phyloP scores from a whole-genome alignment of 768 basidiomycete species.

The Paxillus rubicundulus region DNA sequence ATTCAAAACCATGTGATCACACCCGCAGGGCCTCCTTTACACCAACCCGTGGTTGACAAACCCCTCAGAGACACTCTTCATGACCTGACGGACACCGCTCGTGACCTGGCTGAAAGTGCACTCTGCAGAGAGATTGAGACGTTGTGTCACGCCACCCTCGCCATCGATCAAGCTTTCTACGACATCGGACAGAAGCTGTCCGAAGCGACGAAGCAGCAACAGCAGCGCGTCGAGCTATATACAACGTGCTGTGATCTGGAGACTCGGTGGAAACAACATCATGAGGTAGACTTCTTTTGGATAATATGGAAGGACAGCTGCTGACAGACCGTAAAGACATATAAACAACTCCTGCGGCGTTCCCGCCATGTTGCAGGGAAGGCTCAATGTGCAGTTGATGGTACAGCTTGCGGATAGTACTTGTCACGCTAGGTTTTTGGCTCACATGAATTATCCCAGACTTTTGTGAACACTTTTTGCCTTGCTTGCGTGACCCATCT shows the following conservation, averaged over 20 bases:
- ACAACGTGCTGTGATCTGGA: slow-evolving; percentile 9
- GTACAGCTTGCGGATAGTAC: not conserved
- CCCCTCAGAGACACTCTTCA: not conserved
- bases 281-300: slow-evolving; percentile 3
- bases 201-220: slow-evolving; percentile 6
- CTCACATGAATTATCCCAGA: slow-evolving; percentile 1
- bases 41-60: too few relatives aligned
- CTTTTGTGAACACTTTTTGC: slow-evolving; percentile 16
- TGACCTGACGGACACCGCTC: not conserved
- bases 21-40: not conserved
- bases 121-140: slow-evolving; percentile 17
- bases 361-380: slow-evolving; percentile 21
- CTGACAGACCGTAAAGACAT: slow-evolving; percentile 6
- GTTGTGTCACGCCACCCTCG: slow-evolving; percentile 13
- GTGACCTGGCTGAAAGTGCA: slow-evolving; percentile 10
- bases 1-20: not conserved
- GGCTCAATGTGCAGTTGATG: slow-evolving; percentile 16
- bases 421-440: too few relatives aligned
- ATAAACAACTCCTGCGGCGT: slow-evolving; percentile 16
- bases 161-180: slow-evolving; percentile 17
- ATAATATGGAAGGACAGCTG: too few relatives aligned
- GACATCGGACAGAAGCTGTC: slow-evolving; percentile 11
- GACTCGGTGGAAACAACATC: slow-evolving; percentile 14
- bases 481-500: slow-evolving; percentile 8
- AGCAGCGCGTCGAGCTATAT: slow-evolving; percentile 8